Conservation (phyloP, 176 grass and related monocot species). For the Triticum aestivum region DNA sequence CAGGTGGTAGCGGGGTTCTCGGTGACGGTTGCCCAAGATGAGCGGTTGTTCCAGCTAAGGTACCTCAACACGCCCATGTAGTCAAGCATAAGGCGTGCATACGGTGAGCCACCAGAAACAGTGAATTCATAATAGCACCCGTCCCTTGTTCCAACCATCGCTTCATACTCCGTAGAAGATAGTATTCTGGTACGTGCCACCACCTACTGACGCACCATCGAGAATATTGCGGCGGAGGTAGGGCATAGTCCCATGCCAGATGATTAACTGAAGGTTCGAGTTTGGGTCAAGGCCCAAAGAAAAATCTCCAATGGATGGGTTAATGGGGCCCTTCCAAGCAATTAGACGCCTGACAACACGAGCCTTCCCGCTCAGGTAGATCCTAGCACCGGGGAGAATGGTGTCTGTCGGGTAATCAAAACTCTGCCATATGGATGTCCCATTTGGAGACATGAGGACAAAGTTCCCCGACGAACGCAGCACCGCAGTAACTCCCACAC, state of each 20-base stretch:
- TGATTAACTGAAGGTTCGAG: slow-evolving; percentile 2
- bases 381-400: not conserved
- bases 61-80: not conserved
- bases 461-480: not conserved
- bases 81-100: not conserved
- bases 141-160: not conserved
- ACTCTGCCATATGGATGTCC: not conserved
- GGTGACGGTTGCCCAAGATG: not conserved
- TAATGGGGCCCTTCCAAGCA: slow-evolving; percentile 18
- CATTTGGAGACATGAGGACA: not conserved
- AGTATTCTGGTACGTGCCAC: not conserved
- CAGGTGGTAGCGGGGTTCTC: not conserved
- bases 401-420: not conserved
- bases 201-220: not conserved
- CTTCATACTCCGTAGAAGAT: not conserved
- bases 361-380: not conserved
- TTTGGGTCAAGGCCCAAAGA: slow-evolving; percentile 6
- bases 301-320: slow-evolving; percentile 48
- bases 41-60: not conserved
- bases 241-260: slow-evolving; percentile 12
- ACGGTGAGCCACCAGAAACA: not conserved
- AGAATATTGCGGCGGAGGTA: slow-evolving; percentile 16
- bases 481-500: not conserved
- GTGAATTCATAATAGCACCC: not conserved
- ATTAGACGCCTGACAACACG: not conserved